Percentiles rank a stretch among this genome's conserved stretches.
Evolutionary conservation across 306 rosid genomes (phyloP).

Genomic region (Adenanthera pavonina): DNA sequence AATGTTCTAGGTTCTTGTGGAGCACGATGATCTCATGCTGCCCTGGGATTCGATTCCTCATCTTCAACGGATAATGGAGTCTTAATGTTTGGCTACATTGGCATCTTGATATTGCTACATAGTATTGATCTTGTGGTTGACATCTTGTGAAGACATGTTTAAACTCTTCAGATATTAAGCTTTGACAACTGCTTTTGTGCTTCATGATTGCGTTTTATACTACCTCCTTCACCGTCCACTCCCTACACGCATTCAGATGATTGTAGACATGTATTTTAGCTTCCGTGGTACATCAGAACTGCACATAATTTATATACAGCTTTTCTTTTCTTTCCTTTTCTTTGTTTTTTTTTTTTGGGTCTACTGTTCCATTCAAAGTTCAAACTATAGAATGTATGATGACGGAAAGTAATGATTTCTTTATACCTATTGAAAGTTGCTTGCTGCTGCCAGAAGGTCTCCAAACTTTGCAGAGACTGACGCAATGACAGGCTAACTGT

Average conservation of each 20-base stretch:
- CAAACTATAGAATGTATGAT: constrained; percentile 11
- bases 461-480: constrained; percentile 28
- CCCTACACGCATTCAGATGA: not conserved
- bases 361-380: constrained; percentile 33
- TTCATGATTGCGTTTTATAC: not conserved
- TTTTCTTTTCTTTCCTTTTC: not conserved
- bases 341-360: constrained; percentile 18
- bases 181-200: not conserved
- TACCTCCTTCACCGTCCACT: not conserved
- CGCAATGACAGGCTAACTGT: constrained; percentile 9
- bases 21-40: constrained; percentile 32
- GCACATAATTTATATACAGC: constrained; percentile 11
- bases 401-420: constrained; percentile 32
- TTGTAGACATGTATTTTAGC: constrained; percentile 1
- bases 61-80: constrained; percentile 19
- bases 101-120: constrained; percentile 16
- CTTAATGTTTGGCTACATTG: constrained; percentile 7
- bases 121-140: constrained; percentile 22
- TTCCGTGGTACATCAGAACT: constrained; percentile 19
- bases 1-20: constrained; percentile 39
- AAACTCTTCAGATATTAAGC: not conserved
- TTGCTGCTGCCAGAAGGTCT: constrained; percentile 30
- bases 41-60: not conserved
- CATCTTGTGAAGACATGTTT: not conserved
- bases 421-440: constrained; percentile 33